phyloP scores from a whole-genome alignment of 2,329 filamentous ascomycete genomes.

The Pseudogymnoascus sp. region DNA sequence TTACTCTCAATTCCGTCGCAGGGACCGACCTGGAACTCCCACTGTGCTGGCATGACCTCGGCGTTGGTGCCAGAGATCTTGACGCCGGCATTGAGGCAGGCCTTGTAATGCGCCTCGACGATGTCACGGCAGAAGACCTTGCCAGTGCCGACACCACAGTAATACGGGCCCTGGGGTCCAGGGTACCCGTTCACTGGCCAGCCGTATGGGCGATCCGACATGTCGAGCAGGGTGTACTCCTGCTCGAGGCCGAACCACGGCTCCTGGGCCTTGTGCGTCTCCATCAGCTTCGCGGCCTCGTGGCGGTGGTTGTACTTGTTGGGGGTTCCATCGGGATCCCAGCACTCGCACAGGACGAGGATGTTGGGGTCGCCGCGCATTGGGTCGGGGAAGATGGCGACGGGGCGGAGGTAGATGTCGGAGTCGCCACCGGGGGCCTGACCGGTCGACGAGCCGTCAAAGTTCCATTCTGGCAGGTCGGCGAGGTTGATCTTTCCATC shows the following conservation, averaged over 20 bases:
- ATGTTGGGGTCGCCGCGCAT: conserved; percentile 88
- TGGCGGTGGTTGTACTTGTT: conserved; percentile 99
- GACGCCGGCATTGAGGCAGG: conserved; percentile 74
- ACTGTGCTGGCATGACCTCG: conserved; percentile 96
- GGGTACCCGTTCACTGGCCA: conserved; percentile 78
- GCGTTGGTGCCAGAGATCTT: conserved; percentile 98
- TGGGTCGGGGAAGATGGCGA: conserved; percentile 83
- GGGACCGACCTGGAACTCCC: conserved; percentile 96
- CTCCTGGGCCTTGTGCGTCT: conserved; percentile 70
- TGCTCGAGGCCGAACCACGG: conserved; percentile 99
- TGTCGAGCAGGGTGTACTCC: conserved; percentile 90
- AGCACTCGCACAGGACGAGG: conserved; percentile 89
- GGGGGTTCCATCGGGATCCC: conserved; percentile 86
- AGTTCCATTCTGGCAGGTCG: conserved; percentile 73
- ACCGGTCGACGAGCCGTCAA: conserved; percentile 81
- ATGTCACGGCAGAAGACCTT: conserved; percentile 98
- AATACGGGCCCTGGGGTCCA: conserved; percentile 82
- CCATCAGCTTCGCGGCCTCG: conserved; percentile 84
- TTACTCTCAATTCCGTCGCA: conserved; percentile 76
- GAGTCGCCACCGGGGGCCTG: conserved; percentile 94
- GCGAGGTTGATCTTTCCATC: conserved; percentile 38
- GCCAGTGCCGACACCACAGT: conserved; percentile 95
- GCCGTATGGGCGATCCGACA: conserved; percentile 82
- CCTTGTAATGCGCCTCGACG: conserved; percentile 89
- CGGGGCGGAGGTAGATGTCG: conserved; percentile 90